Evolutionary conservation across 2,329 filamentous ascomycete genomes (phyloP), one percentile per base, ranked within the genome.

Genomic region (Diaporthe destruens): DNA sequence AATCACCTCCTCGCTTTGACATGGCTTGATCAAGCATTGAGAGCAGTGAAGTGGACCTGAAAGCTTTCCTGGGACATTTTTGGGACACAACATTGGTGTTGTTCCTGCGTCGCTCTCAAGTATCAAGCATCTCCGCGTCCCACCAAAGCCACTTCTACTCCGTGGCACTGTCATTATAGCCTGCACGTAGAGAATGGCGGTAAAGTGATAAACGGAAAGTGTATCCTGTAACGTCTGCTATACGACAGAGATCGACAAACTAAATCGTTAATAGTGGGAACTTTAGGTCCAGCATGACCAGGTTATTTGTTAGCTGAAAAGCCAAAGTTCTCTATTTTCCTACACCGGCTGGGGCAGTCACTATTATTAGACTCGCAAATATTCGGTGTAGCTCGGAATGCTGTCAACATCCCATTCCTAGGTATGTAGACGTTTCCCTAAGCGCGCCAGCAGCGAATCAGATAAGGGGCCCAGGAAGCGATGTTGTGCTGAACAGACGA

Each of bases 271-370:
- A 20, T 3, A 18, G 7, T 11, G 16, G 11, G 12, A 11, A 36
- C 9, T 20, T 7, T n/a, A 34, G 36, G 32, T 7, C 14, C 29
- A n/a, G 39, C 39, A 20, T 18, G 32, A 66, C 32, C 53, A 32
- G 44, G 47, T 51, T 51, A 51, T 51, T 51, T 18, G 12, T 53
- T 66, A 53, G 47, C 47, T 66, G 61, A n/a, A 66, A 66, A 66
- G 29, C 29, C 61, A 66, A 66, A 66, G 12, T 53, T 39, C 61
- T 25, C 47, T 32, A 39, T 51, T 66, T 39, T 20, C 29, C 44
- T 29, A 25, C 29, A 53, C 11, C n/a, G 32, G 61, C 61, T 32
- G 18, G 39, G n/a, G 32, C 61, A 66, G 32, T 3, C n/a, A 32
- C 8, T 20, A 6, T 36, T 29, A 34, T 36, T 29, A 34, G 6